Percentiles rank a stretch among this genome's conserved stretches.
phyloP scores from a whole-genome alignment of 2,329 filamentous ascomycete species.

The Clarireedia homoeocarpa region DNA sequence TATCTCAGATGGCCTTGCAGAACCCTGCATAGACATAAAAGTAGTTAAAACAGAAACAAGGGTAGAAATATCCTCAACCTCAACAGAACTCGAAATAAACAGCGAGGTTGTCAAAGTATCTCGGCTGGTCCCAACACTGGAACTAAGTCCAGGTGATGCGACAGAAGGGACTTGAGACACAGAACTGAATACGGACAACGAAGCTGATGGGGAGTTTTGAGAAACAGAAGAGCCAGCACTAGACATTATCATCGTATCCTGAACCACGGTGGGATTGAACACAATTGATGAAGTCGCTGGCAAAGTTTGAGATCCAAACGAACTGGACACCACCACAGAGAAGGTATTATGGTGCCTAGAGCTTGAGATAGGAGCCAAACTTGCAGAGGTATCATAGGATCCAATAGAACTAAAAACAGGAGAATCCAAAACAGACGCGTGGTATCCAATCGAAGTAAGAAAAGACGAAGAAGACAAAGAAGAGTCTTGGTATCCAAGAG shows the following conservation, averaged over 20 bases:
- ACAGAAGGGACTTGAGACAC: background rate
- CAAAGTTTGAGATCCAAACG: background rate
- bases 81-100: too few species aligned
- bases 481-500: conserved; percentile 2
- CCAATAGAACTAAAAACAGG: background rate
- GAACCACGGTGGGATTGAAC: background rate
- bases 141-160: background rate
- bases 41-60: too few species aligned
- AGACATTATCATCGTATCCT: too few species aligned
- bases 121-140: too few species aligned
- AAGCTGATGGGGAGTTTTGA: background rate
- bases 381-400: background rate
- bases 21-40: too few species aligned
- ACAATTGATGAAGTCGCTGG: background rate
- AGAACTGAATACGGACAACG: background rate
- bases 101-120: too few species aligned
- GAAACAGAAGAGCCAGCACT: background rate
- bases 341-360: background rate
- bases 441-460: background rate
- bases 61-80: too few species aligned
- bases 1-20: too few species aligned
- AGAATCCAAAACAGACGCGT: background rate
- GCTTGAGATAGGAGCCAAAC: background rate
- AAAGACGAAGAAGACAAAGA: background rate
- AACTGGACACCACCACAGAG: too few species aligned